phyloP scores from a whole-genome alignment of 306 rosid genomes.

The Betula pendula region DNA sequence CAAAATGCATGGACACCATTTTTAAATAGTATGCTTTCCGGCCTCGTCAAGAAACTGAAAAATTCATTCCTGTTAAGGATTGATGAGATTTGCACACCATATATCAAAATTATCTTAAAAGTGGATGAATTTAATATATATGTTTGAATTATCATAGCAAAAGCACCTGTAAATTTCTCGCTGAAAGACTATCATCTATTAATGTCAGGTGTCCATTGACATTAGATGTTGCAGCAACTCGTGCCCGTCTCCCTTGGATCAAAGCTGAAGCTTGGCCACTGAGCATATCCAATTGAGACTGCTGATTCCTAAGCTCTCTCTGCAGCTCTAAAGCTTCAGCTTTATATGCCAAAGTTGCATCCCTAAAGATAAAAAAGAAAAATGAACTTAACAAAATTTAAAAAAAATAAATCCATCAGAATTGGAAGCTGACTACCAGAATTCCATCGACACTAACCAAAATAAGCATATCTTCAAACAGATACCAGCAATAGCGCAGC shows the following conservation, averaged over 20 bases:
- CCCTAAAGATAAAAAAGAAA: conserved; percentile 46
- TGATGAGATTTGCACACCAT: neutral
- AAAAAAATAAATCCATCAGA: neutral
- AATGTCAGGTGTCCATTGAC: conserved; percentile 82
- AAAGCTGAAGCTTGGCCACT: conserved; percentile 73
- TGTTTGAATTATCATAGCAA: neutral
- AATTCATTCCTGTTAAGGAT: neutral
- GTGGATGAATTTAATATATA: neutral
- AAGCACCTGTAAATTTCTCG: conserved; percentile 79
- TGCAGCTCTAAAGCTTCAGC: conserved; percentile 78
- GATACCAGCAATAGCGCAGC: neutral
- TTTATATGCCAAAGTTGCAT: conserved; percentile 70
- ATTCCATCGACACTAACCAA: neutral
- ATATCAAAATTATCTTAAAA: neutral
- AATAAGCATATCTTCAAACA: conserved; percentile 3
- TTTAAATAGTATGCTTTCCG: neutral
- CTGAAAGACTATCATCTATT: conserved; percentile 81
- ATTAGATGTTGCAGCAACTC: conserved; percentile 90
- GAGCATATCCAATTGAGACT: conserved; percentile 83
- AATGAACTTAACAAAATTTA: neutral
- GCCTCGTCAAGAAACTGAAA: neutral
- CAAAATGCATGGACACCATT: neutral
- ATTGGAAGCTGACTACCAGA: conserved; percentile 4
- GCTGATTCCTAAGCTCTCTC: conserved; percentile 69
- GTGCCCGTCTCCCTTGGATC: conserved; percentile 89